Evolutionary conservation across 2,329 filamentous ascomycete genomes (phyloP), one percentile per base, ranked within the genome.

Genomic region (Penicillium sp.): DNA sequence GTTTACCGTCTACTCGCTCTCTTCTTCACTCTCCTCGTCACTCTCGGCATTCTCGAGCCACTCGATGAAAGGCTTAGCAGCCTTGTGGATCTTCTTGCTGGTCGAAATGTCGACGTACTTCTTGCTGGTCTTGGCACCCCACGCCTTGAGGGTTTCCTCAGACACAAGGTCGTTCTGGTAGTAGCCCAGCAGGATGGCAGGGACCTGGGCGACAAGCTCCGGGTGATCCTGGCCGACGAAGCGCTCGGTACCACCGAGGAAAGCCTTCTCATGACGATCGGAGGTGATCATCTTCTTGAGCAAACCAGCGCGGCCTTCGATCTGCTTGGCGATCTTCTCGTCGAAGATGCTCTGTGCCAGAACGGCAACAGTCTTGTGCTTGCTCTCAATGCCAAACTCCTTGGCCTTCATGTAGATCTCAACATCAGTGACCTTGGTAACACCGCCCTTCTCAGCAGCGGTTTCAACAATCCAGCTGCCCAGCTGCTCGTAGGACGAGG

Each of bases 361-460:
- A 57, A 99, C 92, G 55, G 92, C 84, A 54, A 96, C 83, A 47
- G 92, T 96, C 78, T 89, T 92, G 82, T 97, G 90, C 85, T 97
- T 99, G 78, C 78, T 77, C 79, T 97, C 93, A 63, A 99, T 94
- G 67, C 92, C 92, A 55, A 97, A 82, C 68, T 97, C 94, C 80
- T 96, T 94, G 63, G 93, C 93, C 83, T 99, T 97, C 78, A 95
- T 80, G 77, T 96, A 97, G 73, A 99, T 90, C 38, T 92, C 88
- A 64, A 97, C 83, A 69, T 95, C 92, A 71, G 91, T 87, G 63
- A 99, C 84, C 57, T 92, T 87, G 77, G 86, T 82, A 67, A 96
- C 82, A 66, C 86, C 82, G 60, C 89, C 89, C 77, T 82, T 87
- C 62, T 85, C 83, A 57, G 85, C 82, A 56, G 87, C 86, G 71